phyloP scores from a whole-genome alignment of 2,329 filamentous ascomycete genomes.

The Colletotrichum sp. region DNA sequence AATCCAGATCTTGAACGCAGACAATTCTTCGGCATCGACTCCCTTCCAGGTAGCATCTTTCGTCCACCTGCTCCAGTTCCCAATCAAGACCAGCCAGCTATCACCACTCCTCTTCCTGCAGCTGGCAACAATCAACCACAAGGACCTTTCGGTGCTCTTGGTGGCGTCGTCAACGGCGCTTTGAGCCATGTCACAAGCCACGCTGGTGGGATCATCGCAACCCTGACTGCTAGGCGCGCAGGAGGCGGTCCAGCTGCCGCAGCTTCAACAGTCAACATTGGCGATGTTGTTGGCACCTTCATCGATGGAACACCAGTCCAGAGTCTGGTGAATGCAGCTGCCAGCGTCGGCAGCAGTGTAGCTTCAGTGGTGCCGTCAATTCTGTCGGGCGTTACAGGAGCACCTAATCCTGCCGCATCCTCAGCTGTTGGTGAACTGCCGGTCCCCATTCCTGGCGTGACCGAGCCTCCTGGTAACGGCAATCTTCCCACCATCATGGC shows the following conservation, averaged over 20 bases:
- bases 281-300: not conserved
- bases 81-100: not conserved
- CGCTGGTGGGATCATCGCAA: not conserved
- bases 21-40: slow-evolving; percentile 4
- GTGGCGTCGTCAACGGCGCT: not conserved
- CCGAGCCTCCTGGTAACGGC: not conserved
- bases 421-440: not conserved
- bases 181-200: not conserved
- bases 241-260: not conserved
- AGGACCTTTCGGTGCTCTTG: not conserved
- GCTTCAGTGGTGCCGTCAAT: not conserved
- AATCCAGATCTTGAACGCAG: not conserved
- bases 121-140: not conserved
- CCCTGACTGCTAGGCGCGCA: not conserved
- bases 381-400: not conserved
- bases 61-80: not conserved
- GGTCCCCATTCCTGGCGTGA: not conserved
- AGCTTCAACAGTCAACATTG: not conserved
- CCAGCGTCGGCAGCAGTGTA: not conserved
- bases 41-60: not conserved
- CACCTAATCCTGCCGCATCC: not conserved
- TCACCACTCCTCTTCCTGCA: not conserved
- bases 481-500: not conserved
- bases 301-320: not conserved
- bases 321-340: not conserved